A percentile compares a stretch with the other conserved stretches of the same genome.
Conservation (phyloP, 768 basidiomycete genomes). For the Lanmaoa pseudosensibilis region DNA sequence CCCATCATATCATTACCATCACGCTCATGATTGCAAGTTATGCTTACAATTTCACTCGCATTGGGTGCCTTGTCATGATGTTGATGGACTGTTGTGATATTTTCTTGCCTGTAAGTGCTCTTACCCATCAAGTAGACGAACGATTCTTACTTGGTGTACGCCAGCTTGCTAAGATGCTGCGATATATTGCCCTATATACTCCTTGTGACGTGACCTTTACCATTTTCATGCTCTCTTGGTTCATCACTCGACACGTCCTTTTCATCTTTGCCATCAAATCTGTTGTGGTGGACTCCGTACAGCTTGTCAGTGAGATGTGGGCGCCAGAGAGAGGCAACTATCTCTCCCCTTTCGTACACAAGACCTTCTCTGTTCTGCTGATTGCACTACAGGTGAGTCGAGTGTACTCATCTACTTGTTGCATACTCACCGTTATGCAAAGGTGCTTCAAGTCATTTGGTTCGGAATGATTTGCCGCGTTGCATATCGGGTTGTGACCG, state of each 20-base stretch:
- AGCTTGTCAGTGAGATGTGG: conserved; percentile 54
- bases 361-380: conserved; percentile 55
- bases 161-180: conserved; percentile 91
- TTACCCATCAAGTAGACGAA: background rate
- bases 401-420: background rate
- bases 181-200: conserved; percentile 70
- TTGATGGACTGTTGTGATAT: conserved; percentile 96
- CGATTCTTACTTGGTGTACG: conserved; percentile 3
- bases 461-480: conserved; percentile 82
- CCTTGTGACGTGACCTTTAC: conserved; percentile 76
- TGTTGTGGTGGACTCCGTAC: conserved; percentile 49
- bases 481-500: conserved; percentile 76
- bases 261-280: conserved; percentile 73
- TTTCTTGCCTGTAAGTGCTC: conserved; percentile 73
- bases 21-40: conserved; percentile 77
- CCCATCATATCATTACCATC: conserved; percentile 91
- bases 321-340: conserved; percentile 57
- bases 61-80: conserved; percentile 87
- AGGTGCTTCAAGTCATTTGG: conserved; percentile 83
- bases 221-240: conserved; percentile 85
- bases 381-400: conserved; percentile 57
- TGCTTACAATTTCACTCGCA: conserved; percentile 78
- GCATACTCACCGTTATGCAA: conserved; percentile 8
- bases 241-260: conserved; percentile 83
- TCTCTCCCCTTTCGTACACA: conserved; percentile 45